These are phyloP conservation scores for Cladorrhinum sp. DNA, from an alignment of 2,329 filamentous ascomycete species.

Conservation along the genomic window DNA sequence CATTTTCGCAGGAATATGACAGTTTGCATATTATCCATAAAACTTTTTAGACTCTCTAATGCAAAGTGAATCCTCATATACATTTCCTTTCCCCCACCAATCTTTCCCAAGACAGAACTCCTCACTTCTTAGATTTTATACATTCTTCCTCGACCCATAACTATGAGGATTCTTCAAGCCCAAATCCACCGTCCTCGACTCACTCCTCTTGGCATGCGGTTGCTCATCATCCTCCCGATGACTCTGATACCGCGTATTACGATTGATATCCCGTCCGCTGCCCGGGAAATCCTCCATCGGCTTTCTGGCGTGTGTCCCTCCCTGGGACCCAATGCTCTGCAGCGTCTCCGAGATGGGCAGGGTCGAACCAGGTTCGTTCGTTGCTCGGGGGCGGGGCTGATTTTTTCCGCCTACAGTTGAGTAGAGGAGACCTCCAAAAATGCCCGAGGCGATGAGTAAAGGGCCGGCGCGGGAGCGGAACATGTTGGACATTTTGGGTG, in stretches of 20 bases:
- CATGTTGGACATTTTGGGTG: slow-evolving; percentile 18
- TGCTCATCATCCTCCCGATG: slow-evolving; percentile 5
- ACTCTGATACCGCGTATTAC: slow-evolving; percentile 20
- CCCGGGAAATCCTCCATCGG: not conserved
- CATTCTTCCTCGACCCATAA: not conserved
- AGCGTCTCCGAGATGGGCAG: slow-evolving; percentile 19
- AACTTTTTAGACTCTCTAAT: no score
- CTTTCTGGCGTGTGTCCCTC: slow-evolving; percentile 15
- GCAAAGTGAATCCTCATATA: no score
- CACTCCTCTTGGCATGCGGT: slow-evolving; percentile 19
- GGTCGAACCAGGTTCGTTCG: not conserved
- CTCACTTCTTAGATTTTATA: no score
- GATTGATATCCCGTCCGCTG: not conserved
- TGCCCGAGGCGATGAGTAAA: slow-evolving; percentile 9
- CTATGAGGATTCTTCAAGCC: not conserved
- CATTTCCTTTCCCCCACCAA: no score
- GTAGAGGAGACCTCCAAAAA: slow-evolving; percentile 21
- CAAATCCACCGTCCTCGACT: slow-evolving; percentile 27
- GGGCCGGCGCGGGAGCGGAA: slow-evolving; percentile 19
- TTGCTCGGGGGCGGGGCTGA: slow-evolving; percentile 21
- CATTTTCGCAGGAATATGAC: no score
- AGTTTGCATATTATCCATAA: no score
- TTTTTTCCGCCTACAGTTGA: slow-evolving; percentile 20
- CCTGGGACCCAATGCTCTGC: slow-evolving; percentile 14
- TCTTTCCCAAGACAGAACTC: no score